These are phyloP conservation scores for Penicillium sp. DNA, from an alignment of 2,329 filamentous ascomycete genomes.

Conservation along the genomic window DNA sequence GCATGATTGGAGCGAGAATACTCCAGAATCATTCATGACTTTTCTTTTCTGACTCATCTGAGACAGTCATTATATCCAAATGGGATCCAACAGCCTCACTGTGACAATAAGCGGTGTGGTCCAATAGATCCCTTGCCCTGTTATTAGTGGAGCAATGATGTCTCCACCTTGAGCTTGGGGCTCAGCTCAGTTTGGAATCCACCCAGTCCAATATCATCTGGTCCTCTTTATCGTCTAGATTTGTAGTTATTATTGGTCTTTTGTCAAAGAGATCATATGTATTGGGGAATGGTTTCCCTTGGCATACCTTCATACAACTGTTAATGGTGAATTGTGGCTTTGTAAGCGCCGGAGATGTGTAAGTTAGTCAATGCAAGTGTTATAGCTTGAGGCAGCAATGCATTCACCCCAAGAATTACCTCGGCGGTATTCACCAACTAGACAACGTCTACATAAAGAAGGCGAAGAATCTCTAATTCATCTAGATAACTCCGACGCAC, in stretches of 20 bases:
- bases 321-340: too few relatives aligned
- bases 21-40: neutral
- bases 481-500: neutral
- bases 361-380: neutral
- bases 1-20: neutral
- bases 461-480: neutral
- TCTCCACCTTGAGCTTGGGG: neutral
- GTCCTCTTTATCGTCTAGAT: neutral
- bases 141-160: neutral
- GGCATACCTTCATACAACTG: too few relatives aligned
- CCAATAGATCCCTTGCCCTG: neutral
- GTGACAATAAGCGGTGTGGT: neutral
- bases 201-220: neutral
- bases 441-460: neutral
- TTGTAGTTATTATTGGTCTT: too few relatives aligned
- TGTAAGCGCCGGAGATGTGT: neutral
- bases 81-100: neutral
- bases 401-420: neutral
- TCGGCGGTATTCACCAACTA: neutral
- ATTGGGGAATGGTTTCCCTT: too few relatives aligned
- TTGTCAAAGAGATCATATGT: neutral
- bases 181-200: neutral
- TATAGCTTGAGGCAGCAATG: neutral
- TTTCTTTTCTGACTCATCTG: neutral
- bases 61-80: neutral